These are phyloP conservation scores for Mallotus repandus DNA, from an alignment of 441 rosid genomes.

Conservation along the genomic window DNA sequence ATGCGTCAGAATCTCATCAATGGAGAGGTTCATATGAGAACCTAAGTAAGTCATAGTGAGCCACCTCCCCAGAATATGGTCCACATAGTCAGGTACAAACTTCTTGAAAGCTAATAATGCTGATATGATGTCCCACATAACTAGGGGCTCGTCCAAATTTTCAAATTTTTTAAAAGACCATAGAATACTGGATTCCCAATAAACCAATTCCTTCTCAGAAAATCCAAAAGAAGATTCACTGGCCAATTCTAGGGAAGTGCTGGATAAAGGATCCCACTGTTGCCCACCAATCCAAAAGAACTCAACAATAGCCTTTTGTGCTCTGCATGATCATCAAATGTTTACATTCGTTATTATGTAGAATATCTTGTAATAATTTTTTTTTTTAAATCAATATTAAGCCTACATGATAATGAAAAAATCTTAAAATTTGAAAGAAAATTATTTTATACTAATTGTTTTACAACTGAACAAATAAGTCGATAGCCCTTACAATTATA, in stretches of 20 bases:
- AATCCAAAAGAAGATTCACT: slow-evolving; percentile 47
- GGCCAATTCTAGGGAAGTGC: slow-evolving; percentile 33
- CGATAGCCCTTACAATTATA: neutral
- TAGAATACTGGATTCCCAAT: slow-evolving; percentile 69
- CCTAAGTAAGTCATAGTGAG: slow-evolving; percentile 50
- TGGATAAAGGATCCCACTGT: slow-evolving; percentile 33
- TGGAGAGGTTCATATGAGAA: slow-evolving; percentile 37
- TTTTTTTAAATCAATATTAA: neutral
- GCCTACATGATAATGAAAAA: neutral
- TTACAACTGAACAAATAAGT: neutral
- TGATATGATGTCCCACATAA: slow-evolving; percentile 75
- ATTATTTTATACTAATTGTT: neutral
- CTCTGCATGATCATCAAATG: slow-evolving; percentile 39
- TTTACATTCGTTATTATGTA: slow-evolving; percentile 6
- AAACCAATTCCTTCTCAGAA: slow-evolving; percentile 47
- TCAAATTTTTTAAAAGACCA: slow-evolving; percentile 66
- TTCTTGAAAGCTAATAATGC: slow-evolving; percentile 72
- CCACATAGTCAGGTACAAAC: slow-evolving; percentile 56
- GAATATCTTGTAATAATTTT: neutral
- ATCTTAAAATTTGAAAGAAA: neutral
- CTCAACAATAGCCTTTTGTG: slow-evolving; percentile 83
- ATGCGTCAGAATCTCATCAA: slow-evolving; percentile 43
- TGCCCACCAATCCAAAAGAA: slow-evolving; percentile 95
- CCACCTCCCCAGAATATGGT: slow-evolving; percentile 62
- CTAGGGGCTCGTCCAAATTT: slow-evolving; percentile 52